Evolutionary conservation across 495 filamentous ascomycete genomes (phyloP), one percentile per base, ranked within the genome.

Genomic region (Entonaema liquescens): DNA sequence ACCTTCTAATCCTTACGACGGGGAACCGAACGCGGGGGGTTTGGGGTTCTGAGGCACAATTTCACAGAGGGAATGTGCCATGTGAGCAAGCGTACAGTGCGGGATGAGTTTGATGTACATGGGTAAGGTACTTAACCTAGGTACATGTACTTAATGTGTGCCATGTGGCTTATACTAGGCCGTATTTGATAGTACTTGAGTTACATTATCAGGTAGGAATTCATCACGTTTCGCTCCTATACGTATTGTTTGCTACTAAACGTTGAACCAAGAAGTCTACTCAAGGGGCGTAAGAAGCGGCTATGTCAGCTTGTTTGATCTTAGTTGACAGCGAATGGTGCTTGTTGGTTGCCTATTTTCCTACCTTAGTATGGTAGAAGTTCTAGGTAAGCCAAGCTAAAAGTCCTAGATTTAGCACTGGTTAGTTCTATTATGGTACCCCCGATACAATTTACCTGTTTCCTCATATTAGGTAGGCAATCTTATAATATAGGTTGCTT

Each of bases 321-420:
- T 65, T n/a, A 17, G 8, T 17, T 62, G 50, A 50, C 17, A 50
- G 62, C 62, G n/a, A 26, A 36, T 36, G 28, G 36, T 15, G n/a
- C n/a, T n/a, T 21, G 42, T 40, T 53, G 47, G 63, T 54, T 59
- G 35, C 65, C 59, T 53, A 11, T 74, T 62, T 36, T 38, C 31
- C n/a, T 26, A n/a, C n/a, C n/a, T n/a, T n/a, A n/a, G n/a, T n/a
- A n/a, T n/a, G n/a, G n/a, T n/a, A 23, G 6, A 25, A 56, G 54
- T 57, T 31, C 29, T 33, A 1, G 5, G 54, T 57, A 21, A 12
- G 54, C 38, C 54, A 36, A 67, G 42, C 42, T 47, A 33, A 3
- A 47, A 47, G 42, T 47, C 42, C 42, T 47, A 47, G 42, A 47
- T 21, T 47, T 47, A 47, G 17, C 21, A 23, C 19, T 47, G 5